These are phyloP conservation scores for Sorghum bicolor DNA, from an alignment of 176 grass and related monocot genomes.

Conservation along the genomic window DNA sequence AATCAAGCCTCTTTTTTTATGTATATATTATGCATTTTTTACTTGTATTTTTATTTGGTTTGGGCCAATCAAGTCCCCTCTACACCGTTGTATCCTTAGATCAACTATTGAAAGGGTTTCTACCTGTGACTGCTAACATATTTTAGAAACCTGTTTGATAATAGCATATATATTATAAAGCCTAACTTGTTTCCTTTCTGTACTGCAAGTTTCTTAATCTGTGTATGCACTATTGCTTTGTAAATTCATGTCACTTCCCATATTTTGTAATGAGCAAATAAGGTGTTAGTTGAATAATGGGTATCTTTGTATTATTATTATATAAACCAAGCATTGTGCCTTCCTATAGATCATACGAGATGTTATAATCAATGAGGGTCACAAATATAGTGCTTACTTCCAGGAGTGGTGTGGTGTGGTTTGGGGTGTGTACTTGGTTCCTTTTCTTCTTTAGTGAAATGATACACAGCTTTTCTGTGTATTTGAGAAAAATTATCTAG, in stretches of 20 bases:
- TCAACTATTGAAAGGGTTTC: conserved; percentile 5
- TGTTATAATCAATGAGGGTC: neutral
- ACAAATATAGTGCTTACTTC: neutral
- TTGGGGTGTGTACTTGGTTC: neutral
- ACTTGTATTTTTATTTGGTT: conserved; percentile 4
- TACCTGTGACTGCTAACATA: neutral
- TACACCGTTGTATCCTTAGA: neutral
- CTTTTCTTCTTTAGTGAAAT: neutral
- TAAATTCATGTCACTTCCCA: conserved; percentile 17
- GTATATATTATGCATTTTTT: neutral
- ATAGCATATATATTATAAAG: neutral
- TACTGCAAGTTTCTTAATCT: conserved; percentile 1
- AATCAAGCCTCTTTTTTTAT: conserved; percentile 7
- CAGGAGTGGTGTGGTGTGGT: neutral
- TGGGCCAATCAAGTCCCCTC: neutral
- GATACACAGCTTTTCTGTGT: neutral
- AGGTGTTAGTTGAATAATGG: neutral
- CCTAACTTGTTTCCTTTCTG: neutral
- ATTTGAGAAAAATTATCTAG: neutral
- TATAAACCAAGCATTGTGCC: neutral
- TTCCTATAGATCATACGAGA: neutral
- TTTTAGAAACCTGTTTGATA: conserved; percentile 2
- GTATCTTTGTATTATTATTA: conserved; percentile 16
- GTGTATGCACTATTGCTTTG: neutral
- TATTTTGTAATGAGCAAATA: neutral